A percentile compares a stretch with the other conserved stretches of the same genome.
These are phyloP conservation scores for Leersia perrieri DNA, from an alignment of 176 grass and related monocot genomes.

Conservation along the genomic window DNA sequence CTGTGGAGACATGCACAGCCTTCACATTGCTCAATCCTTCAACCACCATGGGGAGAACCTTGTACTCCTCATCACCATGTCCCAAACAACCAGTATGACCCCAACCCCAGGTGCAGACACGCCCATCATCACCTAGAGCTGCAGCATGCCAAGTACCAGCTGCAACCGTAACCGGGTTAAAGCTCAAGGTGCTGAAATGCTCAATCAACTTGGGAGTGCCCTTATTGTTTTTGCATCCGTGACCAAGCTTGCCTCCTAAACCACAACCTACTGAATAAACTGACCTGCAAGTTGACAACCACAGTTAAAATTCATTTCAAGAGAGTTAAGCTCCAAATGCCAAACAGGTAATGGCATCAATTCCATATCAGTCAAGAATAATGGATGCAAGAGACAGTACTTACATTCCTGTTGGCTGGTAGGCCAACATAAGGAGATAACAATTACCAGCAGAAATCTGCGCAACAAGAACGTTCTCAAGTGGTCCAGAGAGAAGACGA, in stretches of 20 bases:
- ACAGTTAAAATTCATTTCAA: background rate
- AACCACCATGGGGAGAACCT: constrained; percentile 33
- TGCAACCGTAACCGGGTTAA: constrained; percentile 46
- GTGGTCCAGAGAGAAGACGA: constrained; percentile 39
- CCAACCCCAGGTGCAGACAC: constrained; percentile 73
- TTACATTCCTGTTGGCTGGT: constrained; percentile 58
- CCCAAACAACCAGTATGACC: constrained; percentile 40
- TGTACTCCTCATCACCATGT: constrained; percentile 44
- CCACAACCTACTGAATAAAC: constrained; percentile 72
- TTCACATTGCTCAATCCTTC: constrained; percentile 42
- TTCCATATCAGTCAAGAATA: background rate
- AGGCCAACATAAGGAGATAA: constrained; percentile 65
- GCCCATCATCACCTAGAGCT: constrained; percentile 40
- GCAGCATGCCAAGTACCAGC: constrained; percentile 59
- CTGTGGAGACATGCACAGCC: constrained; percentile 47
- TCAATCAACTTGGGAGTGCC: constrained; percentile 34
- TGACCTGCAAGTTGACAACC: constrained; percentile 36
- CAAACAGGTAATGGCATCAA: no score
- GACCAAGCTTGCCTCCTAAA: constrained; percentile 64
- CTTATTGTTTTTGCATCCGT: constrained; percentile 31
- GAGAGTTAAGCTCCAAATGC: background rate
- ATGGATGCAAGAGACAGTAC: background rate
- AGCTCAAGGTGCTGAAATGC: constrained; percentile 33
- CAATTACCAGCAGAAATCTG: constrained; percentile 73
- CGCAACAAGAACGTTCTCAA: constrained; percentile 42